These are phyloP conservation scores for Lyophyllum shimeji DNA, from an alignment of 768 basidiomycete genomes.

Conservation along the genomic window DNA sequence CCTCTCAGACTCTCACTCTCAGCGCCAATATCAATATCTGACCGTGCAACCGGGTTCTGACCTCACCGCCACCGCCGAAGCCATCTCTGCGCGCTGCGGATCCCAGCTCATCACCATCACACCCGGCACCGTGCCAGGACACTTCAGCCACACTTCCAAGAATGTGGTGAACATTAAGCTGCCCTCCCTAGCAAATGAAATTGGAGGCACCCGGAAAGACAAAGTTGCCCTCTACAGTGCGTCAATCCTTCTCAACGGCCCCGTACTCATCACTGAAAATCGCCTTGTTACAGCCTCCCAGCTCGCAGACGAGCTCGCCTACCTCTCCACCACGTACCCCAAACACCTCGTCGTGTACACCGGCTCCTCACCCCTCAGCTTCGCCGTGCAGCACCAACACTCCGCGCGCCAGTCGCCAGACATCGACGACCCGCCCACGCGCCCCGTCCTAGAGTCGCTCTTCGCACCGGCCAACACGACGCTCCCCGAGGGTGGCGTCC, in stretches of 20 bases:
- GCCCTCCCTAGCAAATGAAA: slow-evolving; percentile 44
- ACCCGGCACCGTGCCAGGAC: slow-evolving; percentile 30
- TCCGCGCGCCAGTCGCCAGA: slow-evolving; percentile 16
- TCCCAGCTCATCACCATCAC: slow-evolving; percentile 45
- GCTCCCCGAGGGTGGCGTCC: slow-evolving; percentile 54
- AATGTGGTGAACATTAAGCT: slow-evolving; percentile 59
- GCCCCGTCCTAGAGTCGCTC: slow-evolving; percentile 14
- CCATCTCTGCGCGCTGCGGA: slow-evolving; percentile 52
- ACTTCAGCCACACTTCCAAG: slow-evolving; percentile 39
- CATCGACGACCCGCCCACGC: slow-evolving; percentile 2
- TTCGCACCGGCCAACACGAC: slow-evolving; percentile 31
- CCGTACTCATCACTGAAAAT: slow-evolving; percentile 5
- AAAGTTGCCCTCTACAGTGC: slow-evolving; percentile 56
- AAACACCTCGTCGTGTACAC: slow-evolving; percentile 68
- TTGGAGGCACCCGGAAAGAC: slow-evolving; percentile 42
- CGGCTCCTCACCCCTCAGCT: slow-evolving; percentile 38
- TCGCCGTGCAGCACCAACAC: slow-evolving; percentile 25
- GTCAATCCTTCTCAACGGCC: slow-evolving; percentile 17
- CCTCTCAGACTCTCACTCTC: slow-evolving; percentile 50
- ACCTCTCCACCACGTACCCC: slow-evolving; percentile 47
- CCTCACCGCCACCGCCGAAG: slow-evolving; percentile 36
- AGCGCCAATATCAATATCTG: slow-evolving; percentile 65
- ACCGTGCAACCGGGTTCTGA: slow-evolving; percentile 28
- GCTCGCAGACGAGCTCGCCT: slow-evolving; percentile 48
- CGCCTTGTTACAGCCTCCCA: slow-evolving; percentile 35